A percentile compares a stretch with the other conserved stretches of the same genome.
Conservation (phyloP, 2,329 filamentous ascomycete genomes). For the Teratosphaeria viscida region DNA sequence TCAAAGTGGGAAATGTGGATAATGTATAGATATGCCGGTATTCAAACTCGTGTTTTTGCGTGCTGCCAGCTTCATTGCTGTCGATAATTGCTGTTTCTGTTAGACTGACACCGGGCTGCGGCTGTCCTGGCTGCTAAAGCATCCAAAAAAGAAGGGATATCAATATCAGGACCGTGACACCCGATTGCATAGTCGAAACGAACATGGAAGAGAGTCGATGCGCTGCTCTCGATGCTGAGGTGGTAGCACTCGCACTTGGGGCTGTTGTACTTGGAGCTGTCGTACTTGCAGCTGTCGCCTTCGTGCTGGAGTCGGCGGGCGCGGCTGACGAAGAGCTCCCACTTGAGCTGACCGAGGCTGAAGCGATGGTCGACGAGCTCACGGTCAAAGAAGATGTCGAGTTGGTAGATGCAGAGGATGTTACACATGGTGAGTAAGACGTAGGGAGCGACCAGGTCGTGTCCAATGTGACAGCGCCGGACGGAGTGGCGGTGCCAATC, state of each 20-base stretch:
- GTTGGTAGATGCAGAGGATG: background rate
- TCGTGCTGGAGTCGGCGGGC: background rate
- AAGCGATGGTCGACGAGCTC: background rate
- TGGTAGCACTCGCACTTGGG: background rate
- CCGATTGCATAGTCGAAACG: background rate
- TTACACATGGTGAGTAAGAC: background rate
- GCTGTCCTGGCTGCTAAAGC: background rate
- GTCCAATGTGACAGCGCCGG: conserved; percentile 6
- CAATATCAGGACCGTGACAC: background rate
- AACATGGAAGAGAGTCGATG: background rate
- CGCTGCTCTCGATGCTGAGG: background rate
- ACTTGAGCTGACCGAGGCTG: background rate
- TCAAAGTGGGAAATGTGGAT: background rate
- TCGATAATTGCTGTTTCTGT: background rate
- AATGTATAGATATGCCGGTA: background rate
- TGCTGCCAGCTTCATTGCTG: background rate
- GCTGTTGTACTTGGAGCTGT: background rate
- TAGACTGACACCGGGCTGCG: background rate
- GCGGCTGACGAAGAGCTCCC: background rate
- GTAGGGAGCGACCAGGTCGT: conserved; percentile 5
- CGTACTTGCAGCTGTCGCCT: background rate
- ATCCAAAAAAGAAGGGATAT: background rate
- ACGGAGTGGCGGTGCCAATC: conserved; percentile 7
- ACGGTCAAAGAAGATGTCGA: background rate
- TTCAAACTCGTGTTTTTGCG: background rate